Evolutionary conservation across 805 yeast species (phyloP), one percentile per base, ranked within the genome.

Genomic region (Nakazawaea ambrosiae): DNA sequence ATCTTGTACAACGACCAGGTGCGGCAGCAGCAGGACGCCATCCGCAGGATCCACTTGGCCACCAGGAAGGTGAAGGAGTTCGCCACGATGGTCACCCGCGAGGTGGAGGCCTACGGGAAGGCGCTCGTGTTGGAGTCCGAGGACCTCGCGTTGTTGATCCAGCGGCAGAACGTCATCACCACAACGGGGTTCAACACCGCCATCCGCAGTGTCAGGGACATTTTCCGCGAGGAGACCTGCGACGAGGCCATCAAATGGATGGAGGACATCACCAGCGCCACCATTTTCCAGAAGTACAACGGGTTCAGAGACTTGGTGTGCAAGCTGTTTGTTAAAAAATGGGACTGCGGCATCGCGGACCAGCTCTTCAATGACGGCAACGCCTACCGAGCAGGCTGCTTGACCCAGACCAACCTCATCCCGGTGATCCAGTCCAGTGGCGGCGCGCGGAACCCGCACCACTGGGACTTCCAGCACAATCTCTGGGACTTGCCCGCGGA

Each of bases 171-270:
- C n/a, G 59, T 68, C 3, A 56, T 86, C 22, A 71, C 74, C 17
- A 60, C 76, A 0, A 78, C 86, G 0, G 88, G 88, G 0, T 61
- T 84, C 15, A 71, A 80, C 2, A 69, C 81, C 1, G 71, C 84
- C 33, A 78, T 87, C 12, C 61, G 86, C 39, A 73, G 78, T 36
- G 65, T 75, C 14, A 62, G 88, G 40, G 95, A 86, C 50, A 61
- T 73, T 5, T 81, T 84, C 51, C 63, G 92, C 36, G 95, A 87
- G 51, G 89, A 82, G 40, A 78, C 83, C 84, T 78, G 82, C 46
- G 78, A 73, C 29, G 87, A 80, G 43, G 75, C 86, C 15, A 53
- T 83, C 5, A 48, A 54, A n/a, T 82, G 92, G 88, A 51, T 86
- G 4, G 54, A 60, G 20, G 81, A 76, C 27, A 55, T 87, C 20